Evolutionary conservation across 164 flowering plant genomes (phyloP).

Genomic region (Berberis vulgaris): DNA sequence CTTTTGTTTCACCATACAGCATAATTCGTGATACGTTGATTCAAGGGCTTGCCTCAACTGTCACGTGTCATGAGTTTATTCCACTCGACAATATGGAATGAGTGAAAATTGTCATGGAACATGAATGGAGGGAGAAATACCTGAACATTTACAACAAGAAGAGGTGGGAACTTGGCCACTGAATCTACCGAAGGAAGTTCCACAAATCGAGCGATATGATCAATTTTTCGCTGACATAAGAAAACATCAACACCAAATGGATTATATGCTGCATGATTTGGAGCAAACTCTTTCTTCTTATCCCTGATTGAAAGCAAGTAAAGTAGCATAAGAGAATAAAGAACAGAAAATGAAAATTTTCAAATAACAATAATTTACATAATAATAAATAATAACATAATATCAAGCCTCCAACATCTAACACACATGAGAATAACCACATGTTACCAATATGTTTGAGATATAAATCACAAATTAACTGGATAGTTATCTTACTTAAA

Average conservation of each 20-base stretch:
- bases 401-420: too few species aligned
- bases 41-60: too few species aligned
- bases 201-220: conserved; percentile 84
- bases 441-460: too few species aligned
- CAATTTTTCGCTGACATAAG: conserved; percentile 60
- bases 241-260: conserved; percentile 95
- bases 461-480: background rate
- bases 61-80: too few species aligned
- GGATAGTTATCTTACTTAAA: conserved; percentile 39
- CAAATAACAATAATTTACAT: too few species aligned
- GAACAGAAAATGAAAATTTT: too few species aligned
- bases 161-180: conserved; percentile 57
- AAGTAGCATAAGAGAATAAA: background rate
- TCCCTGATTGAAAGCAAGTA: conserved; percentile 46
- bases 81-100: background rate
- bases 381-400: too few species aligned
- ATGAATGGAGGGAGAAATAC: conserved; percentile 24
- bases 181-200: conserved; percentile 52
- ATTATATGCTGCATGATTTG: conserved; percentile 66
- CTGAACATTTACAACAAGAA: conserved; percentile 97
- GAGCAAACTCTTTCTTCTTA: conserved; percentile 83
- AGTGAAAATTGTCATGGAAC: background rate
- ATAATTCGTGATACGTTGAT: too few species aligned
- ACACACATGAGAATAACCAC: too few species aligned
- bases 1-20: too few species aligned